phyloP scores from a whole-genome alignment of 768 basidiomycete species.

The Mycena olivaceomarginata region DNA sequence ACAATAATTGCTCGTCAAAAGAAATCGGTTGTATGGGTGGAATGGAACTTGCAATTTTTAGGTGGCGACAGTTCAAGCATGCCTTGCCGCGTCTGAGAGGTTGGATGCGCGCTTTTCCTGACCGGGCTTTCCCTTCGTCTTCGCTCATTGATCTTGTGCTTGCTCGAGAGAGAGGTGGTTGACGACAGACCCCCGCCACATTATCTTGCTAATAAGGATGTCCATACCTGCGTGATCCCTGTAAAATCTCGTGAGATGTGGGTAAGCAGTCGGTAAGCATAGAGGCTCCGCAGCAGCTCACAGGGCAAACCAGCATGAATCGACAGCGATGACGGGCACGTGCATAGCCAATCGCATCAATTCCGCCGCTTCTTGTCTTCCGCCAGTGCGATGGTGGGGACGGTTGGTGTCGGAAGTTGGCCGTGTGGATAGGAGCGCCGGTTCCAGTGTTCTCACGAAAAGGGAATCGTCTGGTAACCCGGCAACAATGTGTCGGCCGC shows the following conservation, averaged over 20 bases:
- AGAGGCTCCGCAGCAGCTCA: not conserved
- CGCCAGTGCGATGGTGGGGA: not conserved
- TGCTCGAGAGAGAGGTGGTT: not conserved
- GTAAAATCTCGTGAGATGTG: not conserved
- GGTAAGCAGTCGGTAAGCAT: constrained; percentile 6
- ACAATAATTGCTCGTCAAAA: not conserved
- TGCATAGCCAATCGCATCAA: constrained; percentile 3
- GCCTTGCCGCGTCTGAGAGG: constrained; percentile 56
- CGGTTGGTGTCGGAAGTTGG: not conserved
- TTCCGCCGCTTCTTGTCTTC: not conserved
- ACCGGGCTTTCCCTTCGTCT: not conserved
- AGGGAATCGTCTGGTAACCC: not conserved
- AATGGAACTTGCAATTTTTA: constrained; percentile 22
- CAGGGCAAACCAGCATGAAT: not conserved
- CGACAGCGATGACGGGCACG: not conserved
- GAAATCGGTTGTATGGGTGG: not conserved
- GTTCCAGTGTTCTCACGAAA: not conserved
- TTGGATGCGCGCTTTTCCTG: constrained; percentile 51
- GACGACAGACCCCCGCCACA: not conserved
- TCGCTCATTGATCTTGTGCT: not conserved
- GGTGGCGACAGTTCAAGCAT: constrained; percentile 43
- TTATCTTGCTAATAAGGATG: not conserved
- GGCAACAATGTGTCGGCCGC: not conserved
- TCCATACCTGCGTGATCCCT: not conserved
- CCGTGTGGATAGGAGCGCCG: not conserved